A percentile compares a stretch with the other conserved stretches of the same genome.
Evolutionary conservation across 2,329 filamentous ascomycete genomes (phyloP).

Genomic region (Neocatenulostroma microsporum): DNA sequence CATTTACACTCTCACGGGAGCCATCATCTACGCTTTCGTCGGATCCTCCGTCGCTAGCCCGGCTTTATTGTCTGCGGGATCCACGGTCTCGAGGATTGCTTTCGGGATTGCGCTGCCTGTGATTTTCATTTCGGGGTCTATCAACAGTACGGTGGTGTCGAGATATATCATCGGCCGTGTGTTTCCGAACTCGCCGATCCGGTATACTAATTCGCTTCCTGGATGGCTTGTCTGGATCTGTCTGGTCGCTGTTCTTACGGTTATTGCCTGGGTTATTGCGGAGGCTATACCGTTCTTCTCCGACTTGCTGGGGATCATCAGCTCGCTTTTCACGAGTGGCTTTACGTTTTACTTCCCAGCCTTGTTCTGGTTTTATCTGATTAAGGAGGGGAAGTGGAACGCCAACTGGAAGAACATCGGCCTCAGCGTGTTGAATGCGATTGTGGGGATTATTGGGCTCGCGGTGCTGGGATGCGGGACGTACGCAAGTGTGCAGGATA

Average conservation of each 20-base stretch:
- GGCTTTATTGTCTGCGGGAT: slow-evolving; percentile 56
- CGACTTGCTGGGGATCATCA: slow-evolving; percentile 58
- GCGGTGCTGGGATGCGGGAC: slow-evolving; percentile 33
- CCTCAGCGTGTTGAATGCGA: slow-evolving; percentile 38
- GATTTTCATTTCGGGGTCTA: slow-evolving; percentile 64
- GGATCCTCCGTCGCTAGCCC: slow-evolving; percentile 56
- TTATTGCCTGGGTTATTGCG: slow-evolving; percentile 61
- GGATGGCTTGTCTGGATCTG: slow-evolving; percentile 53
- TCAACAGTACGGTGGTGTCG: slow-evolving; percentile 50
- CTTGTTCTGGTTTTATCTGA: slow-evolving; percentile 37
- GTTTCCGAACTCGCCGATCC: slow-evolving; percentile 49
- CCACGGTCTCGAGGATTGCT: slow-evolving; percentile 53
- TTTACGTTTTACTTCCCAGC: slow-evolving; percentile 43
- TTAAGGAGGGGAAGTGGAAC: slow-evolving; percentile 43
- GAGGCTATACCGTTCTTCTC: slow-evolving; percentile 67
- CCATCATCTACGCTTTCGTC: slow-evolving; percentile 61
- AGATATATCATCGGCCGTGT: slow-evolving; percentile 57
- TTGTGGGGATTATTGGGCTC: slow-evolving; percentile 33
- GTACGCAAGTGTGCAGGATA: slow-evolving; percentile 39
- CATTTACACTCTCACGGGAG: slow-evolving; percentile 59
- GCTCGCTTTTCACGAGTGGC: slow-evolving; percentile 59
- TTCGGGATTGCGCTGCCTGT: slow-evolving; percentile 66
- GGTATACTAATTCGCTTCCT: slow-evolving; percentile 34
- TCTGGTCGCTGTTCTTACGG: slow-evolving; percentile 51
- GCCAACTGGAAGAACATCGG: slow-evolving; percentile 37